Evolutionary conservation across 768 basidiomycete genomes (phyloP).

Genomic region (Glaciozyma martinii): DNA sequence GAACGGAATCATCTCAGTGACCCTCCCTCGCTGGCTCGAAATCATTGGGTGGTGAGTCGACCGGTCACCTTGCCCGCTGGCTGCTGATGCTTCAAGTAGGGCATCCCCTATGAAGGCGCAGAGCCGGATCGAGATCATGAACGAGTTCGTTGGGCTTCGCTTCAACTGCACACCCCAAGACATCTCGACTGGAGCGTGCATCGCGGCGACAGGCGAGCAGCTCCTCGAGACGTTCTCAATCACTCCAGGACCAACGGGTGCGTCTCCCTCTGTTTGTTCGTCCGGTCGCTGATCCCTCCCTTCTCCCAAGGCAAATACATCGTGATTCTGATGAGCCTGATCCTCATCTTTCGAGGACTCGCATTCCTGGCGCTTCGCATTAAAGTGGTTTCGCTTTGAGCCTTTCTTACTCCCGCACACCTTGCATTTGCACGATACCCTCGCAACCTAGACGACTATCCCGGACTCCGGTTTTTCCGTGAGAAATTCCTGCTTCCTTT

Average conservation of each 20-base stretch:
- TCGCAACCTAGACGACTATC: too few species aligned
- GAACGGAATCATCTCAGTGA: constrained; percentile 37
- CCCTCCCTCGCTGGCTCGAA: constrained; percentile 38
- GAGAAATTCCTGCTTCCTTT: too few species aligned
- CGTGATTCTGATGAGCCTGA: neutral
- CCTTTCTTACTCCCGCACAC: too few species aligned
- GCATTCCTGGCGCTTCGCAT: too few species aligned
- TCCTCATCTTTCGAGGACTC: neutral
- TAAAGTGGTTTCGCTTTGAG: neutral
- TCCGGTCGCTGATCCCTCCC: neutral
- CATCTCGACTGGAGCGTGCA: constrained; percentile 38
- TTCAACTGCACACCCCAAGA: constrained; percentile 38
- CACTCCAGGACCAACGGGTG: constrained; percentile 4
- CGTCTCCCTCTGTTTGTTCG: neutral
- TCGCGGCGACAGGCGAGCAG: constrained; percentile 40
- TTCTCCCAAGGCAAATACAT: neutral
- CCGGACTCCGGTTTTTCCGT: too few species aligned
- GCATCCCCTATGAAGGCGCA: constrained; percentile 34
- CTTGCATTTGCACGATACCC: too few species aligned
- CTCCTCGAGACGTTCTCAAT: constrained; percentile 38
- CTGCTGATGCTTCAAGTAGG: constrained; percentile 4
- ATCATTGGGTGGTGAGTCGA: constrained; percentile 32
- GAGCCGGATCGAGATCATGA: constrained; percentile 40
- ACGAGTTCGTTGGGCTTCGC: constrained; percentile 38
- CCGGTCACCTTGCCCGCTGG: neutral